These are phyloP conservation scores for Moesziomyces sp. DNA, from an alignment of 1,284 basidiomycete species.

Conservation along the genomic window DNA sequence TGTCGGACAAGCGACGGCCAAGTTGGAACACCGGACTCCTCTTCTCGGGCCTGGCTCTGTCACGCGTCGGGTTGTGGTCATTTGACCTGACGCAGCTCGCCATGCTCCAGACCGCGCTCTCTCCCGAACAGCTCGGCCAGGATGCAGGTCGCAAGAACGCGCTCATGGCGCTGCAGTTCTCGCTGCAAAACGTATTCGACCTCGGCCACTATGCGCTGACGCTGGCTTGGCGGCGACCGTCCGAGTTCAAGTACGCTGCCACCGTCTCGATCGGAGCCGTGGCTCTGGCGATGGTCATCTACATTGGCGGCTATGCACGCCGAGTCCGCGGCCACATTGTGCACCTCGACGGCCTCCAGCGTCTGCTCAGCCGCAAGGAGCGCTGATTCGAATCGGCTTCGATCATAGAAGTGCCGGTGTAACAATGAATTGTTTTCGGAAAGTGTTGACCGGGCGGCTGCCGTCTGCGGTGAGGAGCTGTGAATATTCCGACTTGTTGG, in stretches of 20 bases:
- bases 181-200: conserved; percentile 53
- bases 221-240: conserved; percentile 47
- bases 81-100: conserved; percentile 73
- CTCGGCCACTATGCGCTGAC: conserved; percentile 56
- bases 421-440: neutral
- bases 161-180: conserved; percentile 53
- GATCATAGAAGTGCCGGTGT: neutral
- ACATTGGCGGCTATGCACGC: conserved; percentile 51
- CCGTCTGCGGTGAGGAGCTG: neutral
- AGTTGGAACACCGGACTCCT: conserved; percentile 54
- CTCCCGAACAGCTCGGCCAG: conserved; percentile 28
- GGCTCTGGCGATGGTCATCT: conserved; percentile 48
- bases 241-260: conserved; percentile 56
- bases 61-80: conserved; percentile 72
- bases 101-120: conserved; percentile 61
- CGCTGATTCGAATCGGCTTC: conserved; percentile 5
- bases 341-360: conserved; percentile 49
- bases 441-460: neutral
- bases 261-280: conserved; percentile 49
- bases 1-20: conserved; percentile 32
- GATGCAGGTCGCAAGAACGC: conserved; percentile 47
- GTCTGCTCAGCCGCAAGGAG: conserved; percentile 37
- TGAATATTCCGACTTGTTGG: conserved; percentile 7
- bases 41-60: conserved; percentile 71
- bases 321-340: conserved; percentile 57